Conservation (phyloP, 2,329 filamentous ascomycete species). For the Aureobasidium subglaciale region DNA sequence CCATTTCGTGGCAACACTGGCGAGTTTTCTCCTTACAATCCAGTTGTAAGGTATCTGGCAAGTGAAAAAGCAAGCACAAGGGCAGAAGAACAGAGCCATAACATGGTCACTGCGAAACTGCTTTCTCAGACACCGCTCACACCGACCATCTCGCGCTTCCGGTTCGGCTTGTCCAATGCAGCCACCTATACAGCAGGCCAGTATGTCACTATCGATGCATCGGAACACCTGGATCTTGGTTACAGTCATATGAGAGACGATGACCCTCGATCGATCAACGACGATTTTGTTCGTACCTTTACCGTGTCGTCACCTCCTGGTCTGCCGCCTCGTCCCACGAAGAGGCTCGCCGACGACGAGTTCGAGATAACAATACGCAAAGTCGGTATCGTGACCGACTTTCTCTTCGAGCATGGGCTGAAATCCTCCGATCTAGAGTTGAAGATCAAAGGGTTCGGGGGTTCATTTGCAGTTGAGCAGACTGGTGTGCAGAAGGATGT, state of each 20-base stretch:
- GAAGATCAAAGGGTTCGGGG: constrained; percentile 66
- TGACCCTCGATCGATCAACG: constrained; percentile 72
- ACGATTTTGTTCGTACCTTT: constrained; percentile 78
- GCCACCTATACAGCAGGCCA: constrained; percentile 60
- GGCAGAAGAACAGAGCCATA: constrained; percentile 2
- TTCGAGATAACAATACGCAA: constrained; percentile 67
- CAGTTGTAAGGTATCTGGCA: constrained; percentile 57
- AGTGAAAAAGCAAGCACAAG: constrained; percentile 46
- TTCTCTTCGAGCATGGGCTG: constrained; percentile 47
- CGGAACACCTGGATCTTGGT: constrained; percentile 59
- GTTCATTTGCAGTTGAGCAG: constrained; percentile 44
- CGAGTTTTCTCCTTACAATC: constrained; percentile 71
- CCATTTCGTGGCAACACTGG: constrained; percentile 57
- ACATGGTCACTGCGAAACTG: constrained; percentile 46
- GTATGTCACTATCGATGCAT: constrained; percentile 70
- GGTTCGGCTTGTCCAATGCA: constrained; percentile 42
- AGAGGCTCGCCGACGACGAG: constrained; percentile 33
- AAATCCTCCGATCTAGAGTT: constrained; percentile 46
- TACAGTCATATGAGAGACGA: constrained; percentile 80
- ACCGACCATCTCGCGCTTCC: constrained; percentile 60
- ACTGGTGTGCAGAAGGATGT: constrained; percentile 32
- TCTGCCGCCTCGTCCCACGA: constrained; percentile 22
- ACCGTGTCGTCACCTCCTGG: constrained; percentile 61
- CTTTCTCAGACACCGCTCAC: constrained; percentile 54
- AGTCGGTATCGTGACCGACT: constrained; percentile 61